Conservation (phyloP, 768 basidiomycete genomes). For the Lactarius deliciosus region DNA sequence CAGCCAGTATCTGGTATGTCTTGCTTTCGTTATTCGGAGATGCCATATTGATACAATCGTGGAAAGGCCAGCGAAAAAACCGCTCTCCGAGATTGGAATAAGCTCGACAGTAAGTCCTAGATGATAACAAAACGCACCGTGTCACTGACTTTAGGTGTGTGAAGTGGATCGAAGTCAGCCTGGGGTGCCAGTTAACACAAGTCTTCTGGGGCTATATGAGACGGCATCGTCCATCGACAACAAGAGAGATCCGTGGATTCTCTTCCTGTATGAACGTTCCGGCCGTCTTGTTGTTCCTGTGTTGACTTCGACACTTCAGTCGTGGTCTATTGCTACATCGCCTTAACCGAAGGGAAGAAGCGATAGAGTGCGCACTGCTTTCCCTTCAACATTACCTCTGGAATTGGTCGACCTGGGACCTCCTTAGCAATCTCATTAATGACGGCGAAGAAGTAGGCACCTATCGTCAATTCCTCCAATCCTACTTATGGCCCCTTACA, state of each 20-base stretch:
- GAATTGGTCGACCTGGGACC: slow-evolving; percentile 29
- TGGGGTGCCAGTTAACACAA: slow-evolving; percentile 60
- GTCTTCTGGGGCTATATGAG: slow-evolving; percentile 57
- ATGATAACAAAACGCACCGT: background rate
- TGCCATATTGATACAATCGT: slow-evolving; percentile 17
- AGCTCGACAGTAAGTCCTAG: slow-evolving; percentile 60
- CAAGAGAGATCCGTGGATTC: slow-evolving; percentile 72
- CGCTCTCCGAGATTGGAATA: slow-evolving; percentile 83
- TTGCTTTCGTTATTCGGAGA: background rate
- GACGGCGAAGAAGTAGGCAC: slow-evolving; percentile 28
- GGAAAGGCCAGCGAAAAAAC: slow-evolving; percentile 78
- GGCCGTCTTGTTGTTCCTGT: slow-evolving; percentile 10
- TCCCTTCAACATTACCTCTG: slow-evolving; percentile 42
- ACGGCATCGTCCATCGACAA: slow-evolving; percentile 44
- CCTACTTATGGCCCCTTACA: slow-evolving; percentile 29
- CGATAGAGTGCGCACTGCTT: slow-evolving; percentile 74
- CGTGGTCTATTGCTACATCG: slow-evolving; percentile 83
- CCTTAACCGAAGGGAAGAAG: slow-evolving; percentile 76
- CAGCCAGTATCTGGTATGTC: slow-evolving; percentile 79
- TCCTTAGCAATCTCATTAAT: slow-evolving; percentile 28
- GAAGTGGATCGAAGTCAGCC: slow-evolving; percentile 73
- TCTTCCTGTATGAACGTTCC: slow-evolving; percentile 61
- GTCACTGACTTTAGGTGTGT: background rate
- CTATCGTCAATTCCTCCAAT: background rate
- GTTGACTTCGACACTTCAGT: slow-evolving; percentile 41